Evolutionary conservation across 2,329 filamentous ascomycete species (phyloP).

Genomic region (Paraconiothyrium brasiliense): DNA sequence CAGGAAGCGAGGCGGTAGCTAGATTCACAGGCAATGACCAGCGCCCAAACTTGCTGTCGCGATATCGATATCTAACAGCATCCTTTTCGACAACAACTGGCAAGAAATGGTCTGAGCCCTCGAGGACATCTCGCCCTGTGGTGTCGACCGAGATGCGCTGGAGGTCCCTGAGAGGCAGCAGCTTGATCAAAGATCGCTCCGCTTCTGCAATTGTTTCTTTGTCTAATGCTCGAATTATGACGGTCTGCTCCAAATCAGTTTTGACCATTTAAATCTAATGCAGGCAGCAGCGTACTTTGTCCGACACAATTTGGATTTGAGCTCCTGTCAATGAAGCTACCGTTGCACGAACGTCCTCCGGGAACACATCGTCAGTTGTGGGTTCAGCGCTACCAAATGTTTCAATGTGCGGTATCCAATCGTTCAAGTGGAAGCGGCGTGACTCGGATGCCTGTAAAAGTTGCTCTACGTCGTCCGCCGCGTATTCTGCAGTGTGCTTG

Average conservation of each 20-base stretch:
- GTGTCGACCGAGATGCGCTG: slow-evolving; percentile 30
- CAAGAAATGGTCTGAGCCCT: slow-evolving; percentile 26
- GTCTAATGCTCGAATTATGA: slow-evolving; percentile 40
- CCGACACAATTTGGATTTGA: slow-evolving; percentile 26
- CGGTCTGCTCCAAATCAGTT: slow-evolving; percentile 27
- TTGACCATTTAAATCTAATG: no score
- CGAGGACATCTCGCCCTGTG: slow-evolving; percentile 24
- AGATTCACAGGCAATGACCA: slow-evolving; percentile 33
- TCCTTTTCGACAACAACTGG: slow-evolving; percentile 29
- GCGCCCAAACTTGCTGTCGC: slow-evolving; percentile 35
- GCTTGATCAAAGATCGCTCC: slow-evolving; percentile 35
- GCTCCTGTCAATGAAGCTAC: slow-evolving; percentile 37
- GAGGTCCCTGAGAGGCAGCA: slow-evolving; percentile 35
- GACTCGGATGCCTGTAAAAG: slow-evolving; percentile 30
- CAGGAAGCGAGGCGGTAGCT: not conserved
- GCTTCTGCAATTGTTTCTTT: slow-evolving; percentile 37
- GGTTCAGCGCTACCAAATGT: not conserved
- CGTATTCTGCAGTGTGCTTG: slow-evolving; percentile 47
- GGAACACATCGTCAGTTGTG: slow-evolving; percentile 24
- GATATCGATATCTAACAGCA: slow-evolving; percentile 34
- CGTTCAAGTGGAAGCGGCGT: slow-evolving; percentile 30
- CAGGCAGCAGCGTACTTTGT: slow-evolving; percentile 31
- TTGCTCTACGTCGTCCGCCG: slow-evolving; percentile 45
- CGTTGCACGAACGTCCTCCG: slow-evolving; percentile 26
- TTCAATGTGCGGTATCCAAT: slow-evolving; percentile 32